Conservation (phyloP, 2,329 filamentous ascomycete genomes). For the Fusarium papillatum region DNA sequence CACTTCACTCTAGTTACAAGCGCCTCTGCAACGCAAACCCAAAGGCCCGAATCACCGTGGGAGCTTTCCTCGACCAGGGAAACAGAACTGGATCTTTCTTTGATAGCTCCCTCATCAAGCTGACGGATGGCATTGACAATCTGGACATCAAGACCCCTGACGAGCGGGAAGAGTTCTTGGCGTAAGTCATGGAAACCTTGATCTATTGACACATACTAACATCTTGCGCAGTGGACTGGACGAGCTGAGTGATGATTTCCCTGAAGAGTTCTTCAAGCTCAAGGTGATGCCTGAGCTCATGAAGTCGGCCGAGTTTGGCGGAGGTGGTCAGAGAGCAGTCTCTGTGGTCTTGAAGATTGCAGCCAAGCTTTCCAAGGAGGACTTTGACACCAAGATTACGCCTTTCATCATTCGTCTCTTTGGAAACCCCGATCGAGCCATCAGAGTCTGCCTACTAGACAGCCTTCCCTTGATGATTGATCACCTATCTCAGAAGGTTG, state of each 20-base stretch:
- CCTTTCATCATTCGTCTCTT: slow-evolving; percentile 92
- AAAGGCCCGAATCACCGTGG: slow-evolving; percentile 87
- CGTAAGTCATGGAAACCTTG: slow-evolving; percentile 54
- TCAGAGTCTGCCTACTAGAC: slow-evolving; percentile 92
- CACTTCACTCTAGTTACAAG: slow-evolving; percentile 93
- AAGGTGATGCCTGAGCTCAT: slow-evolving; percentile 95
- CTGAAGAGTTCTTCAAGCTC: slow-evolving; percentile 98
- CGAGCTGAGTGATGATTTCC: slow-evolving; percentile 91
- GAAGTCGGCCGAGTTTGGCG: slow-evolving; percentile 99
- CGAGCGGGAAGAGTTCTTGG: slow-evolving; percentile 88
- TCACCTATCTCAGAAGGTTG: slow-evolving; percentile 85
- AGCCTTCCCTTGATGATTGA: slow-evolving; percentile 94
- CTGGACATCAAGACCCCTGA: slow-evolving; percentile 88
- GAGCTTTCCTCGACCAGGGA: slow-evolving; percentile 92
- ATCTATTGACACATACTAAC: slow-evolving; percentile 36
- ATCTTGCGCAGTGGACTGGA: slow-evolving; percentile 76
- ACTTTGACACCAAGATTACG: slow-evolving; percentile 87
- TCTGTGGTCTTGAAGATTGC: slow-evolving; percentile 91
- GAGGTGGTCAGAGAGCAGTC: slow-evolving; percentile 93
- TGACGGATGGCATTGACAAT: slow-evolving; percentile 94
- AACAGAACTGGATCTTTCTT: slow-evolving; percentile 88
- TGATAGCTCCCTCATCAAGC: slow-evolving; percentile 89
- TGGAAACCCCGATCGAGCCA: slow-evolving; percentile 89
- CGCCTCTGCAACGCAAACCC: slow-evolving; percentile 90
- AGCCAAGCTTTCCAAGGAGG: slow-evolving; percentile 87